Evolutionary conservation across 2,329 filamentous ascomycete genomes (phyloP), one percentile per base, ranked within the genome.

Genomic region (Pseudogymnoascus sp.): DNA sequence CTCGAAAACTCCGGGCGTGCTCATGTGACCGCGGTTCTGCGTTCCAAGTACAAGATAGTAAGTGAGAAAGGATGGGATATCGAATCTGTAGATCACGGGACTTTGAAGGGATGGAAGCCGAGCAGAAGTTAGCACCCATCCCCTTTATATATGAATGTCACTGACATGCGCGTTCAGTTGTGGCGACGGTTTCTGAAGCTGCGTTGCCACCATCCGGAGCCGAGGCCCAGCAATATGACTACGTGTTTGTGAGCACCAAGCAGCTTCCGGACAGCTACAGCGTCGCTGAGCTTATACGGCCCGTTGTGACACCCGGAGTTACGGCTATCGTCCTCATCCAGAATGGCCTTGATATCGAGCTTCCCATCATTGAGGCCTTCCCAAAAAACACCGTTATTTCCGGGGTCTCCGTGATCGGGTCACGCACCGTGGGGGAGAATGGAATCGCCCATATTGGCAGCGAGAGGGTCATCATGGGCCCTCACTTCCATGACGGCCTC

Each of bases 321-420:
- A 72, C 70, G 10, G 64, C 67, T 3, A 68, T 73, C 16, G 69
- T 72, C 2, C 46, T 73, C 62, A 65, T 73, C 3, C 71, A 73
- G 60, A 73, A 73, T 66, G 71, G 71, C 8, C 59, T 73, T 1
- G 71, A 70, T 3, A 70, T 73, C 6, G 71, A 73, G 60, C 66
- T 64, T 21, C 69, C 69, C 2, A 28, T 71, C 14, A 63, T 70
- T 14, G 62, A 62, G 2, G 65, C 66, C 8, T 71, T 70, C 40
- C 69, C 69, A 1, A 59, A 53, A 5, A 71, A 69, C 31, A 64
- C 66, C 2, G 61, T 70, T 23, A 60, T 71, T 6, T 71, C 69
- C 16, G 69, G 69, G 11, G 65, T 71, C 16, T 69, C 69, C 7
- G 61, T 71, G 4, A 70, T 71, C 18, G 67, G 68, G 5, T 66